Conservation (phyloP, 192 early-diverging fungal species). For the Coemansia sp. region DNA sequence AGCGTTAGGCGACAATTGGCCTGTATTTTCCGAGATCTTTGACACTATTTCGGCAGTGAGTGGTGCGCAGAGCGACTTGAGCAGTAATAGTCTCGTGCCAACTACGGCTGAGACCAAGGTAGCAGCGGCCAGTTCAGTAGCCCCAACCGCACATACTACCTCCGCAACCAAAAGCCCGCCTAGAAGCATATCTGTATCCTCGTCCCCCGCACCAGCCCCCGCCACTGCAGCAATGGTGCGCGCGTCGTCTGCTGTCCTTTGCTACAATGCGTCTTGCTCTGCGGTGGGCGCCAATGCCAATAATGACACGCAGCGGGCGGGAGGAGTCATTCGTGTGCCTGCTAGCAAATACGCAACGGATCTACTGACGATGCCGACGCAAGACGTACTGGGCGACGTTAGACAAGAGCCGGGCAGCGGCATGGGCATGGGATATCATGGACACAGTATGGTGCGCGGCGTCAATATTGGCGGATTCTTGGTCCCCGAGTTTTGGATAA, state of each 20-base stretch:
- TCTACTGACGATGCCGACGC: conserved; percentile 11
- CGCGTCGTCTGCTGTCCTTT: not conserved
- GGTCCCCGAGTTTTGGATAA: conserved; percentile 65
- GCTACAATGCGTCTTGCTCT: not conserved
- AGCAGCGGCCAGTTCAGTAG: conserved; percentile 2
- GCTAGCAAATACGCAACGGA: not conserved
- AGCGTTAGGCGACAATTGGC: not conserved
- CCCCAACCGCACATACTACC: not conserved
- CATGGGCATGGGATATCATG: conserved; percentile 42
- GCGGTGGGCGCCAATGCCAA: not conserved
- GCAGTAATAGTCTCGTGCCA: conserved; percentile 9
- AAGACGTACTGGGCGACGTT: conserved; percentile 25
- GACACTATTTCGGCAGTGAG: not conserved
- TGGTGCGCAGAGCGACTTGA: not conserved
- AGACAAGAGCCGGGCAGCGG: conserved; percentile 39
- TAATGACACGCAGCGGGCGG: conserved; percentile 1
- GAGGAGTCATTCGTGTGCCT: conserved; percentile 21
- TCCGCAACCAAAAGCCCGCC: not conserved
- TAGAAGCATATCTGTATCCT: not conserved
- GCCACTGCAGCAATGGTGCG: not conserved
- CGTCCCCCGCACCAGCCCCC: not conserved
- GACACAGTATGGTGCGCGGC: conserved; percentile 54
- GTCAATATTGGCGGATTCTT: conserved; percentile 64
- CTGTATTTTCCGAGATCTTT: not conserved
- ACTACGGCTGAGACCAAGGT: not conserved